Percentiles rank a stretch among this genome's conserved stretches.
Evolutionary conservation across 176 grass and related monocot species (phyloP).

Genomic region (Aegilops bicornis): DNA sequence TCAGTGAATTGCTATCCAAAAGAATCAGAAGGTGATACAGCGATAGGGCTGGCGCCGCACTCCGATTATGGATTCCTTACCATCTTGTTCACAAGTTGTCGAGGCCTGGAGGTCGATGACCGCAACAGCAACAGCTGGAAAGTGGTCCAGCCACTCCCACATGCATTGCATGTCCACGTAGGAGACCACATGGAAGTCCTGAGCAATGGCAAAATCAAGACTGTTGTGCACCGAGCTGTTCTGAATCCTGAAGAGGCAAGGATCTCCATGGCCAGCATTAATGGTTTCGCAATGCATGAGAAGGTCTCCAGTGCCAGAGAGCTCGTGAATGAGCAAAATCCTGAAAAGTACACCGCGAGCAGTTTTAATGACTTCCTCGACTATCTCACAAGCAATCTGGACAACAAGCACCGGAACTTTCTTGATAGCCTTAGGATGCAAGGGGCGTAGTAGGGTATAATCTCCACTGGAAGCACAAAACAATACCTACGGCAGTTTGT

Average conservation of each 20-base stretch:
- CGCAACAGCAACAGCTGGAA: constrained; percentile 46
- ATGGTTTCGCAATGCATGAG: constrained; percentile 54
- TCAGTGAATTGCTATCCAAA: constrained; percentile 58
- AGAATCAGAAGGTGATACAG: constrained; percentile 8
- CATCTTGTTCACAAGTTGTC: constrained; percentile 56
- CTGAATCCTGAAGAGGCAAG: constrained; percentile 42
- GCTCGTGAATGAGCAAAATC: constrained; percentile 51
- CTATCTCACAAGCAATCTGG: constrained; percentile 26
- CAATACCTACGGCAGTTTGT: no score
- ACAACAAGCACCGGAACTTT: constrained; percentile 41
- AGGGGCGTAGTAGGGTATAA: background rate
- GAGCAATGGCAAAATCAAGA: constrained; percentile 58
- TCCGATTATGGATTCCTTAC: constrained; percentile 78
- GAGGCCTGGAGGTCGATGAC: constrained; percentile 58
- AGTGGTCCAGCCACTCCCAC: constrained; percentile 19
- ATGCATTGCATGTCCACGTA: constrained; percentile 54
- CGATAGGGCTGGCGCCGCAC: constrained; percentile 57
- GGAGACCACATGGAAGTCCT: constrained; percentile 78
- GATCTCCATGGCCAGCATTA: constrained; percentile 73
- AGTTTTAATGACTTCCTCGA: constrained; percentile 78
- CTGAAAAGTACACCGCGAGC: constrained; percentile 50
- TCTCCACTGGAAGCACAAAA: no score
- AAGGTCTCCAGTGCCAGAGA: constrained; percentile 57
- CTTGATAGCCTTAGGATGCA: constrained; percentile 47
- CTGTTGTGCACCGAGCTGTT: constrained; percentile 55